phyloP scores from a whole-genome alignment of 2,329 filamentous ascomycete genomes.

The Aspergillus felis region DNA sequence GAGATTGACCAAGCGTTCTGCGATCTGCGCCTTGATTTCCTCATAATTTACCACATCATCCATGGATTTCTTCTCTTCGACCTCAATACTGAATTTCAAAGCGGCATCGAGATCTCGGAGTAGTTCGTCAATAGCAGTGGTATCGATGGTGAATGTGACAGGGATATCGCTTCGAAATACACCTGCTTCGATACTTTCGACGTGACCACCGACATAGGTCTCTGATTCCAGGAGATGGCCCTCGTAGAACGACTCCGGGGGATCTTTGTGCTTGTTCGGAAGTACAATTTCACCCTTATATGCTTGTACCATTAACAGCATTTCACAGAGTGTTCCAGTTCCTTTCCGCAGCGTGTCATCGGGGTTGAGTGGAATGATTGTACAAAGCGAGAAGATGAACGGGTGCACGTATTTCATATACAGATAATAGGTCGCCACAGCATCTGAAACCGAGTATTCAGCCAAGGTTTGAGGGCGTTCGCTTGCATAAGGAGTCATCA shows the following conservation, averaged over 20 bases:
- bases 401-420: constrained; percentile 99
- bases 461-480: constrained; percentile 91
- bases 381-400: constrained; percentile 98
- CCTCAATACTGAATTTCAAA: constrained; percentile 77
- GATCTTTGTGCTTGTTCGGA: constrained; percentile 91
- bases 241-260: constrained; percentile 92
- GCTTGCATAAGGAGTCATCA: constrained; percentile 86
- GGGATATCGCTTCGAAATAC: constrained; percentile 96
- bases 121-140: constrained; percentile 83
- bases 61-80: constrained; percentile 78
- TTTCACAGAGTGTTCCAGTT: constrained; percentile 97
- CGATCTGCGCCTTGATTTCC: constrained; percentile 79
- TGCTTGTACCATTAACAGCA: constrained; percentile 98
- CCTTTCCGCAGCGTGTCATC: constrained; percentile 93
- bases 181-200: constrained; percentile 97
- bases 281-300: constrained; percentile 88
- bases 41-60: constrained; percentile 79
- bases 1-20: constrained; percentile 64
- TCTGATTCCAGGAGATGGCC: constrained; percentile 94
- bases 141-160: constrained; percentile 87
- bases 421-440: constrained; percentile 95
- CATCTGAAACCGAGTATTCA: constrained; percentile 98
- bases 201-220: constrained; percentile 96
- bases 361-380: constrained; percentile 86
- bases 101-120: constrained; percentile 82